Evolutionary conservation across 306 rosid genomes (phyloP), one percentile per base, ranked within the genome.

Genomic region (Corylus heterophylla): DNA sequence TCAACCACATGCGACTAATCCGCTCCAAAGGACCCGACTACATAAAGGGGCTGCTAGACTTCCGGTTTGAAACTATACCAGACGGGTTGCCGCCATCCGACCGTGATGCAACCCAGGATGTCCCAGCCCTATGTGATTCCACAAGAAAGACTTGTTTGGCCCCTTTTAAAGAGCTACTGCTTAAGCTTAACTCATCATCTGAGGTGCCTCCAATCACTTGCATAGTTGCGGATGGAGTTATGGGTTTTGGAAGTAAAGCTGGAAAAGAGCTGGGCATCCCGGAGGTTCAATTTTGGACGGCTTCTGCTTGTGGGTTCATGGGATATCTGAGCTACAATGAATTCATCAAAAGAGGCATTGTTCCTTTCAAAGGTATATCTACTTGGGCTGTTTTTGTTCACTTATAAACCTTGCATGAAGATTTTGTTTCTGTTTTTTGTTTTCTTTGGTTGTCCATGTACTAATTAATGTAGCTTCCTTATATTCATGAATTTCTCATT

Each of bases 251-350:
- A 14, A 74, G 77, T 45, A 20, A 69, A 52, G 86, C 67, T 39
- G 80, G 52, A 0, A 25, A 31, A 54, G 86, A 78, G 16, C 47
- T 83, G 3, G 74, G 80, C 42, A 78, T 83, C 54, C 73, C 49
- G 1, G 62, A 58, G 63, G 77, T 78, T 27, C 80, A 50, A 31
- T 58, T 83, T 42, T 78, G 86, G 83, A 78, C 83, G 18, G 83
- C 86, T 42, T 83, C 83, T 17, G 77, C 83, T 74, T 78, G 83
- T 78, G 64, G 83, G 62, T 74, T 83, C 73, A 51, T 78, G 77
- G 83, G 62, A 39, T 74, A 78, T 67, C 14, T 74, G 10, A 66
- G 78, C 8, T 83, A 0, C 67, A 12, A 22, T 45, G 83, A 78
- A 45, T 77, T 83, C 17, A 17, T 78, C 56, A 51, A 59, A 8